Base-by-base conservation (phyloP, 306 rosid species). In the Corylus avellana region DNA sequence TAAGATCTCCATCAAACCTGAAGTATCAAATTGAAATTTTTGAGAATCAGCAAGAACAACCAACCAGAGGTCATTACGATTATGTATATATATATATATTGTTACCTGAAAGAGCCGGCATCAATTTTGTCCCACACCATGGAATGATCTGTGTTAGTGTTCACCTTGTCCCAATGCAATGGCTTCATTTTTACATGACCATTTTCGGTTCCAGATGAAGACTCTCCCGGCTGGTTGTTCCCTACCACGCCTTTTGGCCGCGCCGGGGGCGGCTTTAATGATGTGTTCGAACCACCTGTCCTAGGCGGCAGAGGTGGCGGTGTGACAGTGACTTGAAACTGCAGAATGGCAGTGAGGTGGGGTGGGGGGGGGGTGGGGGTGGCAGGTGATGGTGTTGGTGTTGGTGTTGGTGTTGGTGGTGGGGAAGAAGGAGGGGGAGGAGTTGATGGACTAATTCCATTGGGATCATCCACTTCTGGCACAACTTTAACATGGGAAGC, bases 51-150 rank as follows among this genome's bases (percentile, higher is more conserved):
- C n/a, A 11, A 50, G 61, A 64, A 62, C 54, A 64, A 62, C 54
- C 50, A 54, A 77, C 68, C 51, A 57, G n/a, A 14, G 69, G 48
- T 42, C n/a, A 75, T 32, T 56, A 17, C 46, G 46, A 8, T 73
- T 70, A 22, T 22, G 0, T 22, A 22, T 22, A 22, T 22, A 22
- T 22, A 22, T 22, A 22, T 22, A 22, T 22, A 32, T 61, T 57
- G 78, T 81, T 87, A 96, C 99, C 94, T 91, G 83, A 91, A 89
- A 27, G 99, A 93, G 20, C 96, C 98, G 13, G 82, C 85, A 75
- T 74, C 89, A 25, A 90, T 83, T 81, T 89, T 96, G 85, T 96
- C 93, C 99, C 99, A 96, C 47, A 96, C 98, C 99, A 93, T 93
- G 51, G 99, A 96, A 83, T 87, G 97, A 47, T 91, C 91, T 35